Base-by-base conservation (phyloP, 345 rosid species). In the Pistacia atlantica region DNA sequence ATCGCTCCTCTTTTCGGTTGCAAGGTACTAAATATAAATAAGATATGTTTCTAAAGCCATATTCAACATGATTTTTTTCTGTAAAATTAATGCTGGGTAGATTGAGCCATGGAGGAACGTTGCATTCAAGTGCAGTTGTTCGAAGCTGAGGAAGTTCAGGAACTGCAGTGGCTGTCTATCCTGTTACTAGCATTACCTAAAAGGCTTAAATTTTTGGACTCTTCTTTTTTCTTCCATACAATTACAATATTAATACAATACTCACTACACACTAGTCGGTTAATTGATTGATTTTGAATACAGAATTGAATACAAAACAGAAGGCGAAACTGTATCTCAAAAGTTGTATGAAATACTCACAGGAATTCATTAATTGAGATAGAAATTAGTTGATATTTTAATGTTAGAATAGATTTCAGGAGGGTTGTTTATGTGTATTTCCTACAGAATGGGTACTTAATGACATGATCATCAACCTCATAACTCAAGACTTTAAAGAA, bases 81-180 rank as follows among this genome's bases (percentile, higher is more conserved):
- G 33, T 2, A 31, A 31, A 31, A 31, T 31, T 31, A 31, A 31
- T 31, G 33, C 2, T 31, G 33, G 33, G 33, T 78, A 85, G 89
- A 80, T 84, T 0, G 78, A 83, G 78, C 25, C 25, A 22, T 22
- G 25, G 25, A 22, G 25, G 90, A 86, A 72, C 80, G 86, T 12
- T 72, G n/a, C 3, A 60, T 88, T 49, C 74, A 74, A 8, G 72
- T 81, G 54, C 79, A 31, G 33, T 55, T 83, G 65, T 37, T 80
- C 4, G 84, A 78, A 14, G 91, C 87, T 22, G 89, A 86, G n/a
- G 87, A 85, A 62, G 84, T 79, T 82, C 90, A 5, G 90, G 89
- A 68, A 89, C 87, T 45, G 88, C 88, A 0, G 75, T 86, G n/a
- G 84, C 68, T 18, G 67, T 86, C 20, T 71, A 59, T 17, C 71